Base-by-base conservation (phyloP, 2,329 filamentous ascomycete species). In the Calcarisporium arbuscula region DNA sequence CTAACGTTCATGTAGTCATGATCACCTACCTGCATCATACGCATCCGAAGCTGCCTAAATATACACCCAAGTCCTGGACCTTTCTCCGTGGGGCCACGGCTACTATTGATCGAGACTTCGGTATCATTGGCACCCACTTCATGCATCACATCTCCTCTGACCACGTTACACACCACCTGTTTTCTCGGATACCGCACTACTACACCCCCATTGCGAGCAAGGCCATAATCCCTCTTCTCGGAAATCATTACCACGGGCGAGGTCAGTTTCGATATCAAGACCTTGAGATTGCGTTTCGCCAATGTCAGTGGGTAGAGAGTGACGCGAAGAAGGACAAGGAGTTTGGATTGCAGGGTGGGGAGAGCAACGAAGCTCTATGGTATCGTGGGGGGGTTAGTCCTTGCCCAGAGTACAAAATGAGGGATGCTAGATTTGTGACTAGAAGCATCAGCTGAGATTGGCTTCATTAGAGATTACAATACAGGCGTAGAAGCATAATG, bases 21-120 rank as follows among this genome's bases (percentile, higher is more conserved):
- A 85, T 85, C 52, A 85, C 81, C 30, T 85, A 82, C 59, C 77
- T 85, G 15, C 81, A 85, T 59, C 81, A 85, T 33, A 44, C 42
- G 4, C 34, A 37, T 19, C 28, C 35, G 19, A 14, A 40, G 22
- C 31, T 44, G 22, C 66, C 70, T 4, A 68, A 77, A 46, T 78
- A 72, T 53, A 64, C 66, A 19, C 61, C 65, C 8, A 65, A 68
- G 27, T 63, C 64, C 32, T 81, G 77, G 77, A 77, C 70, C 19
- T 82, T 73, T 48, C 64, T 73, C 45, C 70, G 73, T 45, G 77
- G 77, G 17, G 76, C 77, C 8, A 60, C 72, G 14, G 68, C 72
- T 9, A 81, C 77, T 2, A 64, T 81, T 16, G 77, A 82, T 54
- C 71, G 77, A 31, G 70, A 77, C 28, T 73, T 79, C 32, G 76